phyloP scores from a whole-genome alignment of 75 land plant species.

The Picea sitchensis region DNA sequence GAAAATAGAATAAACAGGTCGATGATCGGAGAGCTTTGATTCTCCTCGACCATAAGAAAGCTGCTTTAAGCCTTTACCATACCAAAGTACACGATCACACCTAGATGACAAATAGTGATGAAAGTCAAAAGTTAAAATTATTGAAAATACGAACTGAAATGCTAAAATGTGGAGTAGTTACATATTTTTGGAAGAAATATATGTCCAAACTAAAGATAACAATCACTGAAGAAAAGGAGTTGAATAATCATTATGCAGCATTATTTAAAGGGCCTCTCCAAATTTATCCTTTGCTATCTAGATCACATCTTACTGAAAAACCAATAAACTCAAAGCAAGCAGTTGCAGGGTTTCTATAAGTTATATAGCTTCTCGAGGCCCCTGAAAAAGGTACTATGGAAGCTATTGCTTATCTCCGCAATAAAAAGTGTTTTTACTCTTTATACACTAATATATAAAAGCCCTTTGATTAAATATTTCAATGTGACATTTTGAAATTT shows the following conservation, averaged over 20 bases:
- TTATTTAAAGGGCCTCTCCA: background rate
- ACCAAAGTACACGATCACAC: constrained; percentile 70
- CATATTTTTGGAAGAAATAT: background rate
- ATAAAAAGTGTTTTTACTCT: too few relatives aligned
- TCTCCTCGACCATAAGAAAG: constrained; percentile 44
- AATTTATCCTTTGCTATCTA: background rate
- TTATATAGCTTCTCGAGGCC: background rate
- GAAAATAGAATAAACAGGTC: constrained; percentile 58
- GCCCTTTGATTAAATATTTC: background rate
- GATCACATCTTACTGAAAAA: background rate
- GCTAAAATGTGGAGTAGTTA: background rate
- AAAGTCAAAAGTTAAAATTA: background rate
- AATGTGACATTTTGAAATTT: background rate
- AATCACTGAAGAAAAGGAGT: background rate
- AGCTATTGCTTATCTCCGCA: background rate
- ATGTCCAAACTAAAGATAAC: background rate
- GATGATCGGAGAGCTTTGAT: constrained; percentile 57
- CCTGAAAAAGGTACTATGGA: background rate
- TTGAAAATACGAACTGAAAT: background rate
- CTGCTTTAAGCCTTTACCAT: constrained; percentile 48
- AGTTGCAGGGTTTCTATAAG: background rate
- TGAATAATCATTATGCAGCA: background rate
- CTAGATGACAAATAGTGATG: constrained; percentile 13
- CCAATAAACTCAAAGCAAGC: background rate
- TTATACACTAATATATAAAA: background rate